These are phyloP conservation scores for Chaetomidium leptoderma DNA, from an alignment of 495 filamentous ascomycete genomes.

Conservation along the genomic window DNA sequence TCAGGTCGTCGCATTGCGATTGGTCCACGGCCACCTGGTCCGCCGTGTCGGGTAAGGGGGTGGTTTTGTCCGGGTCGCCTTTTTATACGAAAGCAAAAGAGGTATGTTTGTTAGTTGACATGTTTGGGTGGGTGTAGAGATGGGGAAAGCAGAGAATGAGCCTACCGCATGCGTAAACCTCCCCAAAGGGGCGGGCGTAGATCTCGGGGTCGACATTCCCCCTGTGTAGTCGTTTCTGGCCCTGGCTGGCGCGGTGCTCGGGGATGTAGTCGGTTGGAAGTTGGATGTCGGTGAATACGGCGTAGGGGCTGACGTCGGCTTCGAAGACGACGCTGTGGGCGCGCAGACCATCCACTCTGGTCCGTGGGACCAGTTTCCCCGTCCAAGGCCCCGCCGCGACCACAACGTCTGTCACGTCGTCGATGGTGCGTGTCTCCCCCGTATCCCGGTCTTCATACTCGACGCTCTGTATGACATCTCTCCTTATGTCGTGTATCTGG, in stretches of 20 bases:
- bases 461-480: slow-evolving; percentile 57
- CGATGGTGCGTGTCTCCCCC: slow-evolving; percentile 49
- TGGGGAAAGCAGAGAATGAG: not conserved
- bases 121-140: not conserved
- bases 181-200: slow-evolving; percentile 81
- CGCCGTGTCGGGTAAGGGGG: slow-evolving; percentile 71
- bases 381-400: slow-evolving; percentile 93
- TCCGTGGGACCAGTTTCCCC: slow-evolving; percentile 61
- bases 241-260: slow-evolving; percentile 37
- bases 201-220: slow-evolving; percentile 81
- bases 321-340: slow-evolving; percentile 89
- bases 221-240: slow-evolving; percentile 51
- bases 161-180: slow-evolving; percentile 80
- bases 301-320: slow-evolving; percentile 76
- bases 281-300: slow-evolving; percentile 84
- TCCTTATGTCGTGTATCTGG: slow-evolving; percentile 46
- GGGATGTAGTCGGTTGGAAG: slow-evolving; percentile 59
- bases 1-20: slow-evolving; percentile 77
- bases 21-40: slow-evolving; percentile 75
- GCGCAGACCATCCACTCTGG: slow-evolving; percentile 74
- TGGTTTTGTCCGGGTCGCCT: slow-evolving; percentile 75
- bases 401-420: slow-evolving; percentile 75
- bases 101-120: not conserved
- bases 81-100: not conserved
- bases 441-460: slow-evolving; percentile 65